phyloP scores from a whole-genome alignment of 2,329 filamentous ascomycete genomes.

The Trichoderma atroviride region DNA sequence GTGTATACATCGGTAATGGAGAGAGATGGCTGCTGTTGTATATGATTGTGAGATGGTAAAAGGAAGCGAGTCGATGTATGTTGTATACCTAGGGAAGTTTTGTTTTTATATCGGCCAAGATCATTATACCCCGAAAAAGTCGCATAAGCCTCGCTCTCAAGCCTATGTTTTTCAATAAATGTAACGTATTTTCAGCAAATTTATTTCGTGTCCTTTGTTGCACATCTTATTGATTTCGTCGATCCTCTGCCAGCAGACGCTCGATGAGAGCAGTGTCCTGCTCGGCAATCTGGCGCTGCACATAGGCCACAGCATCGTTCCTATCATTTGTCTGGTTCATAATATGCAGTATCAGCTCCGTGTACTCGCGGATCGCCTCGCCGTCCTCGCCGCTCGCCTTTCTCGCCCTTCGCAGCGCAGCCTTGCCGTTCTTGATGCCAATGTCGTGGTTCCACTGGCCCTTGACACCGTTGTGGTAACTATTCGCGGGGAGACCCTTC shows the following conservation, averaged over 20 bases:
- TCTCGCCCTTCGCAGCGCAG: slow-evolving; percentile 55
- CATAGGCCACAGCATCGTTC: slow-evolving; percentile 41
- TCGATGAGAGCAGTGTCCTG: slow-evolving; percentile 55
- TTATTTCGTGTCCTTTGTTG: background rate
- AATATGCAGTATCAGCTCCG: slow-evolving; percentile 57
- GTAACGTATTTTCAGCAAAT: background rate
- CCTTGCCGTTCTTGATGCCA: slow-evolving; percentile 59
- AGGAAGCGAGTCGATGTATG: background rate
- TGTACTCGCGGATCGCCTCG: slow-evolving; percentile 63
- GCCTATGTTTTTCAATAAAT: background rate
- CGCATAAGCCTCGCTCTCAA: background rate
- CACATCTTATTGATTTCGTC: slow-evolving; percentile 33
- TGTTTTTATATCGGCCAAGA: background rate
- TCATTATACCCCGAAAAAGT: slow-evolving; percentile 20
- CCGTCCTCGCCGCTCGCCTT: slow-evolving; percentile 56
- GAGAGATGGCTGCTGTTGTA: background rate
- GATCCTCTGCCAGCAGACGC: slow-evolving; percentile 51
- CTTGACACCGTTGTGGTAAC: slow-evolving; percentile 30
- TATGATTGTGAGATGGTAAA: background rate
- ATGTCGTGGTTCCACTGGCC: slow-evolving; percentile 60
- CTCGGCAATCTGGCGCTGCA: slow-evolving; percentile 50
- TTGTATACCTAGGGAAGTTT: background rate
- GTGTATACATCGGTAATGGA: background rate
- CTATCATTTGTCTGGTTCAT: slow-evolving; percentile 40
- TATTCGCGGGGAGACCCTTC: slow-evolving; percentile 34